Evolutionary conservation across 2,329 filamentous ascomycete genomes (phyloP), one percentile per base, ranked within the genome.

Genomic region (Neophaeococcomyces aloes): DNA sequence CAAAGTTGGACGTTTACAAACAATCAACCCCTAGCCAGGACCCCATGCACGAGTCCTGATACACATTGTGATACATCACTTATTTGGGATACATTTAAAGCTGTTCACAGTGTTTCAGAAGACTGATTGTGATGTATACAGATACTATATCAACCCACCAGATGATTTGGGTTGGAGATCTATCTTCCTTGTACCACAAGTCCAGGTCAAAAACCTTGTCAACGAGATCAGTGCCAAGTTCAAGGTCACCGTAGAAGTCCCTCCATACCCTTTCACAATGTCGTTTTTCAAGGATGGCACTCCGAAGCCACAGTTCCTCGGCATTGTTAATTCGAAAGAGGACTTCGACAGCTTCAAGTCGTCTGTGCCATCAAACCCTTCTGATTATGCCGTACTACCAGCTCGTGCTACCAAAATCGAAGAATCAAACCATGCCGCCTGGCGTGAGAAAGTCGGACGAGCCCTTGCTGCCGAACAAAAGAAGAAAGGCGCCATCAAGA

Each of bases 271-370:
- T 1, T 81, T 91, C 46, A 60, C 73, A 33, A 61, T 82, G 45
- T 64, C 63, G 7, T 91, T 93, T 56, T 71, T 71, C 1, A 56
- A 75, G 23, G 70, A 75, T 27, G 70, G 71, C 3, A 75, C 72
- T 4, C 78, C 80, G 3, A 69, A 71, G 6, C 86, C 87, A 3
- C 73, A 77, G 32, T 88, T 78, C 55, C 65, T 91, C 4, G 79
- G 80, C 2, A 70, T 67, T 31, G 76, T 73, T 1, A 62, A 57
- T 11, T 74, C 66, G 30, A 61, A 64, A 3, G 62, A 67, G 49
- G 69, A 56, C 39, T 68, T 63, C 60, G 54, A 57, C 2, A 36
- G 55, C 0, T 48, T 68, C 23, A 59, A 66, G 40, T 41, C 50
- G 3, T 54, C 38, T 3, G 60, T 71, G 18, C 63, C 64, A 7